These are phyloP conservation scores for Acacia concinna DNA, from an alignment of 331 rosid species.

Conservation along the genomic window DNA sequence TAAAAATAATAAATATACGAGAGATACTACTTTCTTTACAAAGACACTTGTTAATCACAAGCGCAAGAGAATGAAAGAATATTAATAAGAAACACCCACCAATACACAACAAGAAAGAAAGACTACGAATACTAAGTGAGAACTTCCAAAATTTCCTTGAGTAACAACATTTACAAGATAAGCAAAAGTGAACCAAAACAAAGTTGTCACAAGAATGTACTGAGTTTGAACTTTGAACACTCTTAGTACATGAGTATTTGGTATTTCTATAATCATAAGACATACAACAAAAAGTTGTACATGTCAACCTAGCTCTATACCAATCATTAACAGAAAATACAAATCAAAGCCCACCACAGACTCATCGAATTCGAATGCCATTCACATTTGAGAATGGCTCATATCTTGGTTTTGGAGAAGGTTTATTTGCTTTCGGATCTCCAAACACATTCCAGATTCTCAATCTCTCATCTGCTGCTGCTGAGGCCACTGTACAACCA, in stretches of 20 bases:
- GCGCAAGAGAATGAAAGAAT: too few species aligned
- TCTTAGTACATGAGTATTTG: background rate
- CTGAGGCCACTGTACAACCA: slow-evolving; percentile 83
- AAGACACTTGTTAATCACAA: too few species aligned
- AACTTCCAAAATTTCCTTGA: background rate
- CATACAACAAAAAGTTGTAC: slow-evolving; percentile 2
- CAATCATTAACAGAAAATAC: background rate
- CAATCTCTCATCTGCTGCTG: slow-evolving; percentile 73
- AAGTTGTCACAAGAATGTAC: background rate
- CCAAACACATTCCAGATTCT: slow-evolving; percentile 88
- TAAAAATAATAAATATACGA: too few species aligned
- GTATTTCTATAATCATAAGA: background rate
- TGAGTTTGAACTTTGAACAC: background rate
- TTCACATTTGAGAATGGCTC: slow-evolving; percentile 68
- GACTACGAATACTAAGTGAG: too few species aligned
- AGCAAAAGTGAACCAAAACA: background rate
- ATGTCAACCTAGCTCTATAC: background rate
- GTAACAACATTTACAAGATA: background rate
- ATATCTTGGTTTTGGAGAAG: slow-evolving; percentile 54
- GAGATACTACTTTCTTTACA: too few species aligned
- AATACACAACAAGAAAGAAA: too few species aligned
- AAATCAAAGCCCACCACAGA: background rate
- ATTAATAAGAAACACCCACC: too few species aligned
- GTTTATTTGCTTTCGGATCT: slow-evolving; percentile 63
- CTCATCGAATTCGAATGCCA: slow-evolving; percentile 59